Percentiles rank a stretch among this genome's conserved stretches.
Conservation (phyloP, 1,139 yeast species). For the Sugiyamaella pinicola region DNA sequence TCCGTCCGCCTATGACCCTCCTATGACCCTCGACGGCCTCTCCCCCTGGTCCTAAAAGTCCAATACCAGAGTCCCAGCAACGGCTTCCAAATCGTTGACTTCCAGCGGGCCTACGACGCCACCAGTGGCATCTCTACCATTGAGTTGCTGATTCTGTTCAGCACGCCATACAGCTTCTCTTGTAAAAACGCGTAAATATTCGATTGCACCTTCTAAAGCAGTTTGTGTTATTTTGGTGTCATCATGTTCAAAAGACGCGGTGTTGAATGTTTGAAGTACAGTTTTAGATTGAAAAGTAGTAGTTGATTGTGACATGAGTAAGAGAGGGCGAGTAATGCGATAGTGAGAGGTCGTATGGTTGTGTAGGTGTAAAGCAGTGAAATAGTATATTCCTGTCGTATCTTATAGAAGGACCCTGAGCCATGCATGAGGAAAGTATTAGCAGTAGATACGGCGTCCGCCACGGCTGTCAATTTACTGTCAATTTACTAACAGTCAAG, state of each 20-base stretch:
- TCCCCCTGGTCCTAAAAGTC: slow-evolving; percentile 33
- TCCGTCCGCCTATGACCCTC: no score
- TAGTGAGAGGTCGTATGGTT: no score
- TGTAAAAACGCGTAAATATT: slow-evolving; percentile 39
- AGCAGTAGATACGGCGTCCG: no score
- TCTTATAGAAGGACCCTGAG: no score
- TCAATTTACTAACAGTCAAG: no score
- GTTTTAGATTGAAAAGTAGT: slow-evolving; percentile 31
- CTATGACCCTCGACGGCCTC: no score
- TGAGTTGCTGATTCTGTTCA: slow-evolving; percentile 27
- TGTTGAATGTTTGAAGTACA: slow-evolving; percentile 31
- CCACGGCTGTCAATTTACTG: no score
- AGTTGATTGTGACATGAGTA: not conserved
- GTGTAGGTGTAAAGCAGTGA: not conserved
- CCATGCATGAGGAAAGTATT: no score
- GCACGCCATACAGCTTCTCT: slow-evolving; percentile 41
- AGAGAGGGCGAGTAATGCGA: not conserved
- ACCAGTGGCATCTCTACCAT: slow-evolving; percentile 7
- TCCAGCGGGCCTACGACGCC: slow-evolving; percentile 26
- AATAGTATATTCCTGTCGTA: no score
- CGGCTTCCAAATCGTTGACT: slow-evolving; percentile 31
- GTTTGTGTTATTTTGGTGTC: slow-evolving; percentile 35
- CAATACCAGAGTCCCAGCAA: slow-evolving; percentile 33
- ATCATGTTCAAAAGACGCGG: slow-evolving; percentile 32
- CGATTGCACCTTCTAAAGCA: slow-evolving; percentile 36